phyloP scores from a whole-genome alignment of 805 yeast species.

The Tetrapisispora phaffii region DNA sequence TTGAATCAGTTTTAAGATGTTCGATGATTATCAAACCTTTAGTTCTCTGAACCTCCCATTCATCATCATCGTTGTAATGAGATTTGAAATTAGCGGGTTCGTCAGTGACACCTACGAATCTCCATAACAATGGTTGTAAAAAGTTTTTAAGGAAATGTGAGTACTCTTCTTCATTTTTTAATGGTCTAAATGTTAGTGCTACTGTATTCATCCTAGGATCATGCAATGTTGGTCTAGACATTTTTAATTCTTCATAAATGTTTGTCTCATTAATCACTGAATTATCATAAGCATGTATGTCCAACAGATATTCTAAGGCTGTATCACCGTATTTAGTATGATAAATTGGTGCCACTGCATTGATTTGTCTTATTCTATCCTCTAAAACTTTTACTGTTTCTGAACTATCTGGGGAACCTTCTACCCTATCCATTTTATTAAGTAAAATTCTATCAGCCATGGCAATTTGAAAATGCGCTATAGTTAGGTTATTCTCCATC shows the following conservation, averaged over 20 bases:
- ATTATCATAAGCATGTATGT: slow-evolving; percentile 67
- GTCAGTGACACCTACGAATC: slow-evolving; percentile 37
- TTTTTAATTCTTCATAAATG: background rate
- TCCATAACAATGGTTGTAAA: slow-evolving; percentile 69
- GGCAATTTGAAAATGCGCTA: slow-evolving; percentile 85
- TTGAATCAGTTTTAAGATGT: slow-evolving; percentile 18
- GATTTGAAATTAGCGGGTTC: slow-evolving; percentile 22
- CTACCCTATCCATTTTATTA: slow-evolving; percentile 62
- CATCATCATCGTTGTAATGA: slow-evolving; percentile 3
- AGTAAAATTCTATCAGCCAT: slow-evolving; percentile 75
- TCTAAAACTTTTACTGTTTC: slow-evolving; percentile 27
- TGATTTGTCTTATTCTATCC: slow-evolving; percentile 39
- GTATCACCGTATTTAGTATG: slow-evolving; percentile 69
- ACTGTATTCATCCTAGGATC: slow-evolving; percentile 48
- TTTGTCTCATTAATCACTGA: slow-evolving; percentile 2
- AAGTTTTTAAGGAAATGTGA: slow-evolving; percentile 43
- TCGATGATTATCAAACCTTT: slow-evolving; percentile 61
- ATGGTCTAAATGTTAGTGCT: slow-evolving; percentile 36
- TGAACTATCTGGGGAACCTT: slow-evolving; percentile 11
- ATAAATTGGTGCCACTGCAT: slow-evolving; percentile 56
- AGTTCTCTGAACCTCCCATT: slow-evolving; percentile 62
- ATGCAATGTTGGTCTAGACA: slow-evolving; percentile 29
- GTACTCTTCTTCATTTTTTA: slow-evolving; percentile 31
- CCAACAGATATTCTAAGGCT: slow-evolving; percentile 52
- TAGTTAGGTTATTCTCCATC: slow-evolving; percentile 42